Percentiles rank a stretch among this genome's conserved stretches.
phyloP scores from a whole-genome alignment of 73 alveolate genomes.

The Paramecium bursaria region DNA sequence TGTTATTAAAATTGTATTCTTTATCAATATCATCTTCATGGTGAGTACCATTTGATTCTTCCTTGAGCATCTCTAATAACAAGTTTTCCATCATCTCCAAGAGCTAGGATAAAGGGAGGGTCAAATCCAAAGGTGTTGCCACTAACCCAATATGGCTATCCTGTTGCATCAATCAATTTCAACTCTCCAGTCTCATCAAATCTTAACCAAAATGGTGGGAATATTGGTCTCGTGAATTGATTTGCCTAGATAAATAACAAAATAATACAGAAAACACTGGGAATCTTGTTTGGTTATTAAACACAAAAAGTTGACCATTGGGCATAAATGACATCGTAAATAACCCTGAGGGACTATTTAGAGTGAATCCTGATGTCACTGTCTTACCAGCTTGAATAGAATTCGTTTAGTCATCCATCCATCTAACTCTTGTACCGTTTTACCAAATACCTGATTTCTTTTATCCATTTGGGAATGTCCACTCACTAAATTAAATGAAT shows the following conservation, averaged over 20 bases:
- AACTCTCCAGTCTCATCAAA: conserved; percentile 42
- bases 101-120: conserved; percentile 33
- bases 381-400: conserved; percentile 13
- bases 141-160: conserved; percentile 33
- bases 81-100: conserved; percentile 42
- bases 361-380: conserved; percentile 46
- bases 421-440: conserved; percentile 38
- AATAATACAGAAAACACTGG: conserved; percentile 38
- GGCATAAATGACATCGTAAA: conserved; percentile 30
- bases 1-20: too few relatives aligned
- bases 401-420: conserved; percentile 46
- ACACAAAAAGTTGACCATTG: conserved; percentile 26
- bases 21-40: too few relatives aligned
- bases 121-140: conserved; percentile 34
- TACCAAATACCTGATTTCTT: conserved; percentile 46
- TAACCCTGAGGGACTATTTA: not conserved
- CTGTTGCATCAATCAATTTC: conserved; percentile 43
- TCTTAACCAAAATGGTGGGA: conserved; percentile 34
- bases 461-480: conserved; percentile 52
- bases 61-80: conserved; percentile 39
- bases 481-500: conserved; percentile 3
- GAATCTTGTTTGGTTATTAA: conserved; percentile 42
- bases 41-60: conserved; percentile 39
- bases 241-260: not conserved
- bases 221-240: not conserved